A percentile compares a stretch with the other conserved stretches of the same genome.
Evolutionary conservation across 1,284 basidiomycete species (phyloP).

Genomic region (Irpex sp.): DNA sequence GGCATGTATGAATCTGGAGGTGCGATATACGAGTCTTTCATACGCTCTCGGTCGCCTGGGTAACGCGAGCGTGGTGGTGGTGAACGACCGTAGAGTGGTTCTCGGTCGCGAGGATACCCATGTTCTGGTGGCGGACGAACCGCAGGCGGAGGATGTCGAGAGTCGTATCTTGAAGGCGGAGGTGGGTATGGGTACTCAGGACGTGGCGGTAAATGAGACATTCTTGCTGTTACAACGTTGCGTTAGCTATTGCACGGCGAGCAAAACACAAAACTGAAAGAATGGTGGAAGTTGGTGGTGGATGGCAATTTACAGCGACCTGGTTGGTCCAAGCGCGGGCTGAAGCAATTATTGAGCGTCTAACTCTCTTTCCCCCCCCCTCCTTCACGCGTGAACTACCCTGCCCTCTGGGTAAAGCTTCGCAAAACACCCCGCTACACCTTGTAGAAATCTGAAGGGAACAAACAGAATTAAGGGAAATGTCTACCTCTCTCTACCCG

Average conservation of each 20-base stretch:
- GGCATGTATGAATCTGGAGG: slow-evolving; percentile 19
- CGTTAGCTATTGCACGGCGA: not conserved
- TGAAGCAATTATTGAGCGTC: not conserved
- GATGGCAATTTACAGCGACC: not conserved
- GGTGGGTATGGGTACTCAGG: slow-evolving; percentile 28
- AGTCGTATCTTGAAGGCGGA: slow-evolving; percentile 17
- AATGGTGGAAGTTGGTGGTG: not conserved
- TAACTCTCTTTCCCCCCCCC: not conserved
- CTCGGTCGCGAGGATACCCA: slow-evolving; percentile 19
- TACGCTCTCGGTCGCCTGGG: not conserved
- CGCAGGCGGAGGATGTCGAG: slow-evolving; percentile 20
- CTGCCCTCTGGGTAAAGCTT: not conserved
- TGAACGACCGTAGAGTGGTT: slow-evolving; percentile 19
- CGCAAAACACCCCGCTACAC: too few relatives aligned
- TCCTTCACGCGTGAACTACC: not conserved
- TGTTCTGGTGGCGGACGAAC: slow-evolving; percentile 6
- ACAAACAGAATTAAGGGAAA: not conserved
- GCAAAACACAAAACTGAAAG: not conserved
- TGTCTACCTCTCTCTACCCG: slow-evolving; percentile 59
- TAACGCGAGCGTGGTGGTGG: slow-evolving; percentile 21
- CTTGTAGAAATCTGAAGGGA: too few relatives aligned
- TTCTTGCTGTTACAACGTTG: not conserved
- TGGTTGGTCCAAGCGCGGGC: not conserved
- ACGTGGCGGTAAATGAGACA: slow-evolving; percentile 30
- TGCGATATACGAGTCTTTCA: slow-evolving; percentile 21